Conservation (phyloP, 169 alveolate genomes). For the Plasmodium cynomolgi region DNA sequence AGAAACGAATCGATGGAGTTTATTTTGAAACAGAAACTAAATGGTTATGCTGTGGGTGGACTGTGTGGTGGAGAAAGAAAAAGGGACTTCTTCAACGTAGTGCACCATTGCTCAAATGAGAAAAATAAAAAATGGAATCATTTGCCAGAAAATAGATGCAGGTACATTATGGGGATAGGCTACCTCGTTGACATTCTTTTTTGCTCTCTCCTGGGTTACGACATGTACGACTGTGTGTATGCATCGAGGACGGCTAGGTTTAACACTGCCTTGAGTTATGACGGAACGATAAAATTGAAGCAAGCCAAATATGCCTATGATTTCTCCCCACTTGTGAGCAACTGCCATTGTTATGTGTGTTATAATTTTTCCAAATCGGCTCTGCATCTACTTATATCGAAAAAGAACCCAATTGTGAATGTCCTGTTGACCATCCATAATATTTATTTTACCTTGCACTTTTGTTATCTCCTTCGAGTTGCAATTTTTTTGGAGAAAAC, state of each 20-base stretch:
- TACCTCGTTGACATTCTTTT: slow-evolving; percentile 96
- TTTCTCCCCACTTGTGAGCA: slow-evolving; percentile 91
- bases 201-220: slow-evolving; percentile 98
- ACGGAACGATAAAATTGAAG: slow-evolving; percentile 82
- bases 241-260: slow-evolving; percentile 99
- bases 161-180: slow-evolving; percentile 99
- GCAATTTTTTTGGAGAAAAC: slow-evolving; percentile 26
- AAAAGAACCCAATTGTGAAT: slow-evolving; percentile 88
- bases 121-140: slow-evolving; percentile 70
- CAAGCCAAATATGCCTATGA: slow-evolving; percentile 50
- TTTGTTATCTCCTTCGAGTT: slow-evolving; percentile 79
- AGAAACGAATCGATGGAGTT: slow-evolving; percentile 81
- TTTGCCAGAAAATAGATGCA: slow-evolving; percentile 88
- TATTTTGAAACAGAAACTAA: slow-evolving; percentile 89
- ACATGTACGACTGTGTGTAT: slow-evolving; percentile 99
- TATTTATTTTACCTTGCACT: slow-evolving; percentile 89
- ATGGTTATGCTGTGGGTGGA: slow-evolving; percentile 99
- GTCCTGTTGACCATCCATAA: slow-evolving; percentile 94
- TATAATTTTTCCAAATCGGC: slow-evolving; percentile 92
- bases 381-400: slow-evolving; percentile 82
- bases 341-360: slow-evolving; percentile 95
- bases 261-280: slow-evolving; percentile 94
- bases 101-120: slow-evolving; percentile 79
- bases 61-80: slow-evolving; percentile 99
- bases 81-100: slow-evolving; percentile 94